Base-by-base conservation (phyloP, 768 basidiomycete species). In the Macrolepiota dolichaula region DNA sequence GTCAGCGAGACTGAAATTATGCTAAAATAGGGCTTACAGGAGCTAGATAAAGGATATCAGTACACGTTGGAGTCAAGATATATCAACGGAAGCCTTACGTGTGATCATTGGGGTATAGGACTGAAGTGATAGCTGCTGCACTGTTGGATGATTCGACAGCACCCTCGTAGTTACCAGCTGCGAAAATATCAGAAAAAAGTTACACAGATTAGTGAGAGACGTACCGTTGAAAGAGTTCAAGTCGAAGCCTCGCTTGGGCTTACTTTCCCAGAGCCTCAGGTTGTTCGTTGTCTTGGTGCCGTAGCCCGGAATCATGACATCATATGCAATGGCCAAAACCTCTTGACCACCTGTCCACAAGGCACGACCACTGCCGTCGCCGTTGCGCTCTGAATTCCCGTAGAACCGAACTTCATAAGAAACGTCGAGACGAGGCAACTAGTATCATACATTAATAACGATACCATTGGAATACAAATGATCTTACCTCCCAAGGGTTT, bases 91-190 rank as follows among this genome's bases (percentile, higher is more conserved):
- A 36, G 46, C 15, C 52, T 71, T 70, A 80, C 73, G 87, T 91
- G 67, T 94, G 91, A 71, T 98, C 96, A 70, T 97, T 96, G 27
- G 96, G 97, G 76, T 99, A 98, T 35, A 98, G 79, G 6, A 98
- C 96, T 9, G 92, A 87, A 3, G 96, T 98, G 70, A 99, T 97
- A 37, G 92, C 93, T 61, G 88, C 91, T 11, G 97, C 97, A 65
- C 88, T 88, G 73, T 95, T 94, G 36, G 89, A 91, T 0, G 92
- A 82, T 66, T 91, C 89, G 25, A 98, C 90, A 2, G 95, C 92
- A 49, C 79, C 85, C 69, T 94, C 94, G 71, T 98, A 98, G 74
- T 96, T 88, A 47, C 96, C 96, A 62, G 94, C 93, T 93, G 63
- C 24, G 55, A 22, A 15, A 47, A 51, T 11, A 50, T 25, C 17